Percentiles rank a stretch among this genome's conserved stretches.
Evolutionary conservation across 768 basidiomycete species (phyloP).

Genomic region (Termitomyces sp.): DNA sequence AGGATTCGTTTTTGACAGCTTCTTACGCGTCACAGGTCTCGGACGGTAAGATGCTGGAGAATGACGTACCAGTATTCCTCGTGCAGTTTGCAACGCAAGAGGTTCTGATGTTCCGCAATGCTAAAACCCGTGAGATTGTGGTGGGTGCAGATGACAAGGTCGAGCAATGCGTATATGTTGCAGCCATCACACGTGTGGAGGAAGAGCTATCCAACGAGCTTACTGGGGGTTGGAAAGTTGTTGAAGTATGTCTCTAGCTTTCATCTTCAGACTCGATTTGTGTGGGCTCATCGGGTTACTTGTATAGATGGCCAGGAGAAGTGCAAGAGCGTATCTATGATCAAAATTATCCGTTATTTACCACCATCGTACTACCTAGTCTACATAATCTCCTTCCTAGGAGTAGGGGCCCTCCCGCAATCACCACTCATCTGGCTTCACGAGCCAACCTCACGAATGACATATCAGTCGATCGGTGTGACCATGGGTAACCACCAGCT

Average conservation of each 20-base stretch:
- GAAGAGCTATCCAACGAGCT: conserved; percentile 88
- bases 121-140: conserved; percentile 78
- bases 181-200: conserved; percentile 83
- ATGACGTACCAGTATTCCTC: conserved; percentile 85
- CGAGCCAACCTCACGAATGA: background rate
- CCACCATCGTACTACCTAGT: conserved; percentile 5
- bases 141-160: conserved; percentile 89
- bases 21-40: conserved; percentile 49
- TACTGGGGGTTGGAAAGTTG: conserved; percentile 97
- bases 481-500: too few species aligned
- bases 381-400: conserved; percentile 9
- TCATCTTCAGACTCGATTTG: background rate
- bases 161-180: conserved; percentile 90
- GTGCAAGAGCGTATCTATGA: conserved; percentile 42
- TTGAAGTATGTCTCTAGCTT: conserved; percentile 61
- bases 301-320: conserved; percentile 37
- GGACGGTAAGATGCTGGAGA: conserved; percentile 85
- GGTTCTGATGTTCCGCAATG: conserved; percentile 85
- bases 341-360: conserved; percentile 17
- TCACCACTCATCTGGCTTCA: conserved; percentile 19
- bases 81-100: conserved; percentile 93
- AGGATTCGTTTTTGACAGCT: background rate
- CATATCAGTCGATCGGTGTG: too few species aligned
- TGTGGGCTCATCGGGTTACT: conserved; percentile 1
- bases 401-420: conserved; percentile 11